phyloP scores from a whole-genome alignment of 2,329 filamentous ascomycete genomes.

The Waltergamsia citrina region DNA sequence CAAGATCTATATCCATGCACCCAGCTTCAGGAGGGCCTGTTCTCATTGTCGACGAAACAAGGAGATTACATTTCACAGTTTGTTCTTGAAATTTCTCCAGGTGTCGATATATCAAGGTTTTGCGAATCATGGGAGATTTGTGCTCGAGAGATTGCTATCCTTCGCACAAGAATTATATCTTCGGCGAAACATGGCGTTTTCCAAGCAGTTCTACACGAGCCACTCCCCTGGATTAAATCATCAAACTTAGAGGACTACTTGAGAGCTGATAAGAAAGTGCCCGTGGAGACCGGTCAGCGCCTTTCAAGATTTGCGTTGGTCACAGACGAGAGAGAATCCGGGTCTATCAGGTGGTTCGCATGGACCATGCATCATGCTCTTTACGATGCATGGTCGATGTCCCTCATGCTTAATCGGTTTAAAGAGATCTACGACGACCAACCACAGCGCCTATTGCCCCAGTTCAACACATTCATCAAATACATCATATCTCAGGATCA shows the following conservation, averaged over 20 bases:
- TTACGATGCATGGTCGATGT: slow-evolving; percentile 42
- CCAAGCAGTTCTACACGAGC: neutral
- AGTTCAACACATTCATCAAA: slow-evolving; percentile 31
- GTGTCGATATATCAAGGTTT: neutral
- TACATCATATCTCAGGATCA: slow-evolving; percentile 24
- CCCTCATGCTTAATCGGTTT: slow-evolving; percentile 27
- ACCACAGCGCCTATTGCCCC: slow-evolving; percentile 11
- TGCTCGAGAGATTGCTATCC: neutral
- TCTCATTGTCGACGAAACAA: slow-evolving; percentile 22
- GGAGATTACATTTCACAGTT: neutral
- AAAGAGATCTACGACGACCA: slow-evolving; percentile 23
- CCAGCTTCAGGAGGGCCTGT: slow-evolving; percentile 36
- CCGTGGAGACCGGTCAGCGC: neutral
- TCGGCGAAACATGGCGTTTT: neutral
- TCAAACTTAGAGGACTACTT: neutral
- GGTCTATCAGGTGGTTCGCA: neutral
- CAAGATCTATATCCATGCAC: slow-evolving; percentile 38
- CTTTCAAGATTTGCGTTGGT: neutral
- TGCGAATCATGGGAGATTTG: neutral
- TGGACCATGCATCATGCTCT: slow-evolving; percentile 25
- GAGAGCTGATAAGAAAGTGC: neutral
- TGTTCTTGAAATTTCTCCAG: neutral
- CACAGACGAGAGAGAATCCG: neutral
- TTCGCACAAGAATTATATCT: neutral
- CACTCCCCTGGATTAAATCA: neutral